Evolutionary conservation across 345 rosid genomes (phyloP), one percentile per base, ranked within the genome.

Genomic region (Sapria himalayana): DNA sequence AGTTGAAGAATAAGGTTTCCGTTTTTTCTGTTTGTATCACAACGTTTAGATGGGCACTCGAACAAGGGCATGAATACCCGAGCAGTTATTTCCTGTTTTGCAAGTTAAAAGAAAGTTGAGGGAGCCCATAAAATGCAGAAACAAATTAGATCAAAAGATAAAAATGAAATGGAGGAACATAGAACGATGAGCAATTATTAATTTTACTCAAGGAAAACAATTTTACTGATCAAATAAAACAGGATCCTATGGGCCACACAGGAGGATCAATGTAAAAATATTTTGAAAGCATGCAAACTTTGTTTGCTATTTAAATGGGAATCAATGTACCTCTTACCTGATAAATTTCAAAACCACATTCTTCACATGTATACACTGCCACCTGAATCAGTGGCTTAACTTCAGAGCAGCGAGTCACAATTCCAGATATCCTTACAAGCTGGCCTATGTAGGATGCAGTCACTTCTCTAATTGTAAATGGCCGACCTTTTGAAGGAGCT

Each of bases 301-400:
- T 22, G 4, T 8, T n/a, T 25, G n/a, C 23, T 20, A 21, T 9
- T 13, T 16, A 9, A 5, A 8, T 36, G 9, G 9, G 17, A 7
- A n/a, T n/a, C n/a, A n/a, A 18, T 18, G 16, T n/a, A 37, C 24
- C 19, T 17, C 7, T 54, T 60, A 89, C 95, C 95, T 82, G 93
- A 55, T 89, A 89, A 49, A 82, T 89, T 59, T 89, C 98, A 57
- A 71, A 77, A 25, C 95, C 91, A 51, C 95, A 89, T 15, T 79
- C 92, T 65, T 89, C 98, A 44, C 98, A 89, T 15, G 98, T 82
- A 62, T 89, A 89, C 1, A 89, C 95, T 45, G 98, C 93, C 8
- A 89, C 93, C 29, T 82, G 86, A 94, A 89, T 82, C 50, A 89
- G 61, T 41, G 98, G 95, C 71, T 89, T 89, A 43, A 89, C 98